Conservation (phyloP, 495 filamentous ascomycete genomes). For the Daldinia caldariorum region DNA sequence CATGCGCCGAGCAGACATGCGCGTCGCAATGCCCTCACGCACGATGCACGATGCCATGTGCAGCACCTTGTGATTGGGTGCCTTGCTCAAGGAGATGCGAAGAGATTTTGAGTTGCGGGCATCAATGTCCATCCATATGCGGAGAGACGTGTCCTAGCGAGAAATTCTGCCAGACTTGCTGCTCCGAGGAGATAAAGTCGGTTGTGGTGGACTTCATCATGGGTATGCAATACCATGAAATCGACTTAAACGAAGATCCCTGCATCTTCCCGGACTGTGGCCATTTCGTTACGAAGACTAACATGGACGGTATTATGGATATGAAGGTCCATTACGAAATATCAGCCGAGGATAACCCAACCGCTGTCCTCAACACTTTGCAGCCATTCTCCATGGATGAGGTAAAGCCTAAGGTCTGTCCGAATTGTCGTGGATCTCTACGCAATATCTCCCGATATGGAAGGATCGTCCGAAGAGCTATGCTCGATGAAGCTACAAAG, state of each 20-base stretch:
- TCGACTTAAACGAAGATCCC: conserved; percentile 68
- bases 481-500: conserved; percentile 74
- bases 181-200: conserved; percentile 53
- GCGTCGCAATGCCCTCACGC: conserved; percentile 66
- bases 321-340: conserved; percentile 67
- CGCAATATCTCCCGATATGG: conserved; percentile 72
- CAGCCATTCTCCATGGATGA: conserved; percentile 63
- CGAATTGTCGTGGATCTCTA: conserved; percentile 70
- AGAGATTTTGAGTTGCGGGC: conserved; percentile 67
- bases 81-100: conserved; percentile 74
- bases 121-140: conserved; percentile 72
- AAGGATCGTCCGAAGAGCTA: conserved; percentile 68
- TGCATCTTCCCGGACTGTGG: conserved; percentile 74
- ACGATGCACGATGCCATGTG: conserved; percentile 73
- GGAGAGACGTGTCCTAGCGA: conserved; percentile 69
- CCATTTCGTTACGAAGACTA: conserved; percentile 70
- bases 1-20: conserved; percentile 68
- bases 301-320: conserved; percentile 73
- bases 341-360: conserved; percentile 55
- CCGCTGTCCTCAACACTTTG: conserved; percentile 53
- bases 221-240: conserved; percentile 61
- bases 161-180: conserved; percentile 67
- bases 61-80: conserved; percentile 73
- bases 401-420: conserved; percentile 69
- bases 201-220: conserved; percentile 66